Base-by-base conservation (phyloP, 805 yeast species). In the Alloascoidea hylecoeti region DNA sequence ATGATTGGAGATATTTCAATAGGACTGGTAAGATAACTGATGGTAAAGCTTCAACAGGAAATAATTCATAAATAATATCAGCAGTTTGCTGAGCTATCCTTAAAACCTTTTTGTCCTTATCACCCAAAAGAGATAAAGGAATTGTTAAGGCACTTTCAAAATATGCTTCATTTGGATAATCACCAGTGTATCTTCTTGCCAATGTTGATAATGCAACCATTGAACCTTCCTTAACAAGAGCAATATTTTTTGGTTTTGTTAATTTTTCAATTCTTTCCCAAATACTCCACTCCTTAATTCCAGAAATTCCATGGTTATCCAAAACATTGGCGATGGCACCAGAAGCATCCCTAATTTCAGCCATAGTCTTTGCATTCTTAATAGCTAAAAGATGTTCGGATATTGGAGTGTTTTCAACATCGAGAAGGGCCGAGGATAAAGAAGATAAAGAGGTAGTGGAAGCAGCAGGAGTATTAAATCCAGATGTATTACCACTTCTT, bases 71-170 rank as follows among this genome's bases (percentile, higher is more conserved):
- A 32, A 86, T 60, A 14, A 84, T 60, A 50, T 82, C 92, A 34
- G 75, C 61, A 6, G 95, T 78, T 35, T 73, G 62, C 56, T 78
- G 84, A n/a, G 95, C 94, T 30, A 94, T 79, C 53, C 94, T 75
- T 55, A 76, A 75, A 35, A 89, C 92, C 36, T 77, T 71, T 54
- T 73, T 78, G 50, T 89, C 97, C 59, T 89, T 92, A 50, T 92
- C 97, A 36, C 89, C 75, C 41, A 74, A 66, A 33, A 75, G 63
- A 51, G 86, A 95, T 38, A 78, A 70, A 13, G 83, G 78, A 3
- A 69, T 50, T 4, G 73, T 63, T 42, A 86, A 63, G 33, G 80
- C 68, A 39, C 72, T 76, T 23, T 78, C 56, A 40, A 89, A 64
- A 52, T 75, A 76, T 3, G 85, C 78, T 58, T 86, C 95, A 39